phyloP scores from a whole-genome alignment of 345 rosid species.

The Dipteronia dyeriana region DNA sequence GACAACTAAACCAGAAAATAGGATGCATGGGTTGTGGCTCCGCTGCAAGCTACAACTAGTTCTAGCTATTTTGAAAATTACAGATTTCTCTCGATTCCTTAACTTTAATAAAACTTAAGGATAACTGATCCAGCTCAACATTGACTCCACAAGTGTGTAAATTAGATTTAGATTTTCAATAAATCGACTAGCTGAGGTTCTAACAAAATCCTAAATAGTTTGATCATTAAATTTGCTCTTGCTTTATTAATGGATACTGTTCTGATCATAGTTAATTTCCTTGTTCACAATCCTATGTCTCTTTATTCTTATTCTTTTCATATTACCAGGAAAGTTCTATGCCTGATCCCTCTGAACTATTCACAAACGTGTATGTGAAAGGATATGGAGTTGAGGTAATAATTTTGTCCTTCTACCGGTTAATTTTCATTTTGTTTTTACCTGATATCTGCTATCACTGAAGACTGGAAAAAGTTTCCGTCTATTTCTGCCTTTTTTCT shows the following conservation, averaged over 20 bases:
- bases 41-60: background rate
- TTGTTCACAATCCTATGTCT: background rate
- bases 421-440: background rate
- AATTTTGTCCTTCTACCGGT: background rate
- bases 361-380: conserved; percentile 73
- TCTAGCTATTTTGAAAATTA: background rate
- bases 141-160: background rate
- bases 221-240: background rate
- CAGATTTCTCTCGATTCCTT: background rate
- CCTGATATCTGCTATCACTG: background rate
- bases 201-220: background rate
- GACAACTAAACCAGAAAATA: background rate
- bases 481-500: background rate
- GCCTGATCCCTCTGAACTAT: conserved; percentile 91
- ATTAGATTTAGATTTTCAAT: background rate
- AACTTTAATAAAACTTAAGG: background rate
- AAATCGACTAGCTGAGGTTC: background rate
- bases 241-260: background rate
- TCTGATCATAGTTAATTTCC: background rate
- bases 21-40: background rate
- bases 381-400: conserved; percentile 82
- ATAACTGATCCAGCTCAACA: background rate
- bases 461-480: conserved; percentile 3
- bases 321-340: conserved; percentile 82
- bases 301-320: background rate